Conservation (phyloP, 2,329 filamentous ascomycete species). For the Colletotrichum sp. region DNA sequence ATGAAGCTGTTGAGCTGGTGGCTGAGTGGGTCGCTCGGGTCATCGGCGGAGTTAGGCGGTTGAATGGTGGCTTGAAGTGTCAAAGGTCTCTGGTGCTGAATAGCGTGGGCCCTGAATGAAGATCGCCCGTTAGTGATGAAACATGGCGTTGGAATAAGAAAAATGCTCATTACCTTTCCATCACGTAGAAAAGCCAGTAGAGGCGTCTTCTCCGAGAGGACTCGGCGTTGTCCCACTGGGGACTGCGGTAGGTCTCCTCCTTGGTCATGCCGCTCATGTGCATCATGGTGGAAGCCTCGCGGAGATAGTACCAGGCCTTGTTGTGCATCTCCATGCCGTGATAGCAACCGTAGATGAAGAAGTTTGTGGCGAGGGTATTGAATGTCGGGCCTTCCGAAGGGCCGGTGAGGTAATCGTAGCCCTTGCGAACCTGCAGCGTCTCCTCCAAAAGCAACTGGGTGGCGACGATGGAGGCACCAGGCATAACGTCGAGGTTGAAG, state of each 20-base stretch:
- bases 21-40: conserved; percentile 59
- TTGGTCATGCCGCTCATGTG: conserved; percentile 66
- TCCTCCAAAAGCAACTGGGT: conserved; percentile 73
- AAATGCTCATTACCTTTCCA: conserved; percentile 65
- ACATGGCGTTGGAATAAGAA: neutral
- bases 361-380: conserved; percentile 73
- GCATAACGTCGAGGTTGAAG: conserved; percentile 59
- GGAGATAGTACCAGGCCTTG: conserved; percentile 79
- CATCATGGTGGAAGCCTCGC: conserved; percentile 76
- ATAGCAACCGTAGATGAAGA: conserved; percentile 77
- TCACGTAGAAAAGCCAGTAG: conserved; percentile 76
- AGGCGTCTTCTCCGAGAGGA: conserved; percentile 68
- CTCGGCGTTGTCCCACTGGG: conserved; percentile 61
- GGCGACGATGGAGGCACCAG: conserved; percentile 65
- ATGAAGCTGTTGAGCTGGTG: conserved; percentile 62
- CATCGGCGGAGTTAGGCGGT: conserved; percentile 66
- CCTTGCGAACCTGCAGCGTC: conserved; percentile 66
- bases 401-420: conserved; percentile 63
- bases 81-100: conserved; percentile 72
- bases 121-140: neutral
- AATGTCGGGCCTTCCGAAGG: conserved; percentile 35
- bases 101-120: conserved; percentile 65
- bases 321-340: conserved; percentile 76
- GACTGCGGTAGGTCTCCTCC: conserved; percentile 61
- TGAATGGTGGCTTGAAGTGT: conserved; percentile 73